phyloP scores from a whole-genome alignment of 495 filamentous ascomycete species.

The Parmelia sp. region DNA sequence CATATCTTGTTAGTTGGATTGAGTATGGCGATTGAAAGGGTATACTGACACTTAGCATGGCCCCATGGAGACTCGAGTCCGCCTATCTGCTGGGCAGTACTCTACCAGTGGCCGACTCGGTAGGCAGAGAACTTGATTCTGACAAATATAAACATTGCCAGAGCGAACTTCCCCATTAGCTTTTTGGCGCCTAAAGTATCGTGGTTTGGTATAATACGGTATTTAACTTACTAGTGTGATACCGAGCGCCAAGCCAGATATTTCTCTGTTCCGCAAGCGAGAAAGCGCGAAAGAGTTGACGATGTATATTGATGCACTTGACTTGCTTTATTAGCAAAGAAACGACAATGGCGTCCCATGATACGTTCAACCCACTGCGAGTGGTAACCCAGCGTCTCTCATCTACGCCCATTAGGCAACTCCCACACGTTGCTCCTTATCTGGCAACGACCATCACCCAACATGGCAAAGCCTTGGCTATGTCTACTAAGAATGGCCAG shows the following conservation, averaged over 20 bases:
- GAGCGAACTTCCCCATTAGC: background rate
- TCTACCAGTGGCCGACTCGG: background rate
- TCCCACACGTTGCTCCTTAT: constrained; percentile 55
- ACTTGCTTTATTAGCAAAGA: background rate
- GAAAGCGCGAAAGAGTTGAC: background rate
- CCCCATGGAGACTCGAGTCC: constrained; percentile 1
- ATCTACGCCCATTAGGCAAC: constrained; percentile 54
- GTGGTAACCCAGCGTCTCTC: constrained; percentile 62
- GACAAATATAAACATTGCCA: background rate
- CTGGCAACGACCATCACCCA: constrained; percentile 56
- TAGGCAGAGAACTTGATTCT: background rate
- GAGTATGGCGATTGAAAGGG: background rate
- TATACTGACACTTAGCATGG: constrained; percentile 20
- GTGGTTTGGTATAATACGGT: constrained; percentile 1
- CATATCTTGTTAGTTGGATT: constrained; percentile 16
- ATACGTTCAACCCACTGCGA: constrained; percentile 38
- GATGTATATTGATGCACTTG: background rate
- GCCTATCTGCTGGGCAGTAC: background rate
- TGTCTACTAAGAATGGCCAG: constrained; percentile 41
- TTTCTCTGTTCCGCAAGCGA: background rate
- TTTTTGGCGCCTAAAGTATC: background rate
- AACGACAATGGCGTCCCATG: background rate
- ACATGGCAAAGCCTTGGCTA: constrained; percentile 53
- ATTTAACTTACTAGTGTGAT: constrained; percentile 6
- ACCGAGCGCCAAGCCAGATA: background rate